phyloP scores from a whole-genome alignment of 2,329 filamentous ascomycete species.

The Calcarisporium arbuscula region DNA sequence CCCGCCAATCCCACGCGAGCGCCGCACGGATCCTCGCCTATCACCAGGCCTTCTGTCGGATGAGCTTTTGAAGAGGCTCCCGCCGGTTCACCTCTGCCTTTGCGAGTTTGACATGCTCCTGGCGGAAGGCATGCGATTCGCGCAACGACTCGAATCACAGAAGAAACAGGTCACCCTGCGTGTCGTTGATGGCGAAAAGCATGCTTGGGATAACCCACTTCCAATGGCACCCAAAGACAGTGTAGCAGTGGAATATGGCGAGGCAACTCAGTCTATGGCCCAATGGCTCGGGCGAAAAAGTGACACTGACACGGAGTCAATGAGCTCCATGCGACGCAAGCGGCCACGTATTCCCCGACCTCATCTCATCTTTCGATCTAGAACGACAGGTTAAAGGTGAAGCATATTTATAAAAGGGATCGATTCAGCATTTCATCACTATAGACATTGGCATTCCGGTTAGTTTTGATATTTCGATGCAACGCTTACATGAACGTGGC shows the following conservation, averaged over 20 bases:
- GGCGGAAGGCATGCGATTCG: constrained; percentile 53
- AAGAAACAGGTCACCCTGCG: constrained; percentile 30
- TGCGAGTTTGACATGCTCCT: constrained; percentile 64
- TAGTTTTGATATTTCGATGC: no score
- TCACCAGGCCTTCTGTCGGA: constrained; percentile 53
- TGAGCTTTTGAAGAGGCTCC: constrained; percentile 43
- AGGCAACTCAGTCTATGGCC: constrained; percentile 33
- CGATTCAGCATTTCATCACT: no score
- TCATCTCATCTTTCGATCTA: constrained; percentile 22
- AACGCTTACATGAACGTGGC: no score
- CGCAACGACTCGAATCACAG: constrained; percentile 42
- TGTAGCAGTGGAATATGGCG: constrained; percentile 39
- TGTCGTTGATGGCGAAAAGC: constrained; percentile 38
- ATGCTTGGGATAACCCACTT: constrained; percentile 43
- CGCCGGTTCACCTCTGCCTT: constrained; percentile 50
- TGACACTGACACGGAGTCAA: constrained; percentile 29
- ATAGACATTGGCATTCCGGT: no score
- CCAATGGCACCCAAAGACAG: constrained; percentile 37
- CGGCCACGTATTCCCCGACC: constrained; percentile 24
- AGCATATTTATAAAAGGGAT: no score
- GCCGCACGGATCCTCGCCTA: constrained; percentile 47
- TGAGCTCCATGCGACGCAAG: constrained; percentile 27
- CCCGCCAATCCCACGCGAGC: constrained; percentile 37
- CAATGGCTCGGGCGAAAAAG: constrained; percentile 33
- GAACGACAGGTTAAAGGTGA: constrained; percentile 24